Percentiles rank a stretch among this genome's conserved stretches.
phyloP scores from a whole-genome alignment of 1,284 basidiomycete genomes.

The Boletus calvinii region DNA sequence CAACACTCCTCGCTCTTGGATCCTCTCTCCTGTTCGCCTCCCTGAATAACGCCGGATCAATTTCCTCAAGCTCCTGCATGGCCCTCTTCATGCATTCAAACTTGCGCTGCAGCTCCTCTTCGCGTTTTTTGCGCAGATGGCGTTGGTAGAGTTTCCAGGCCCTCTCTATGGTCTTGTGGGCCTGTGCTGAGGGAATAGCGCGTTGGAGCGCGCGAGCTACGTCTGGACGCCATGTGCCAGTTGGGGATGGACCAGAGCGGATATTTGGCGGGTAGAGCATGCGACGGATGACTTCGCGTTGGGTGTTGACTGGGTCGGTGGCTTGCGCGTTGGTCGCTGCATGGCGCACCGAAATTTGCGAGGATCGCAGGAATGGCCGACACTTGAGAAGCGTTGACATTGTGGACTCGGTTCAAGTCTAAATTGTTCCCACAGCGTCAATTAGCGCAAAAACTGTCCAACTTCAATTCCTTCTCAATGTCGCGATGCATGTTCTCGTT shows the following conservation, averaged over 20 bases:
- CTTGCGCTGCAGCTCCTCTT: conserved; percentile 67
- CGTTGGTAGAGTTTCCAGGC: conserved; percentile 87
- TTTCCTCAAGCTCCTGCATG: conserved; percentile 74
- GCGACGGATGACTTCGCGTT: conserved; percentile 72
- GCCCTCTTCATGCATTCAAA: conserved; percentile 75
- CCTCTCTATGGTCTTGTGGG: conserved; percentile 91
- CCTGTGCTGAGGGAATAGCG: conserved; percentile 81
- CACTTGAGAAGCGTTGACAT: conserved; percentile 23
- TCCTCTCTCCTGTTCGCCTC: conserved; percentile 78
- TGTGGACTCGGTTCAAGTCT: not conserved
- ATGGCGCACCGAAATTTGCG: conserved; percentile 41
- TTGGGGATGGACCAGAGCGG: conserved; percentile 67
- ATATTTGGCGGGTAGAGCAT: conserved; percentile 78
- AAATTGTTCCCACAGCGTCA: conserved; percentile 29
- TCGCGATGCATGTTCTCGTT: conserved; percentile 22
- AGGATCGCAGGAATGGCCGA: conserved; percentile 31
- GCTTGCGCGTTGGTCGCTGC: conserved; percentile 29
- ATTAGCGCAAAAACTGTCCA: no score
- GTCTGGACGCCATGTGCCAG: conserved; percentile 79
- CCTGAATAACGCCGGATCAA: conserved; percentile 66
- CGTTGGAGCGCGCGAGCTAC: conserved; percentile 66
- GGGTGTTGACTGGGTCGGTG: conserved; percentile 48
- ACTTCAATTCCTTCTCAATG: conserved; percentile 18
- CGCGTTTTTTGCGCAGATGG: conserved; percentile 66
- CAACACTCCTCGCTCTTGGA: conserved; percentile 58